Percentiles rank a stretch among this genome's conserved stretches.
phyloP scores from a whole-genome alignment of 495 filamentous ascomycete genomes.

The Beverwykella pulmonaria region DNA sequence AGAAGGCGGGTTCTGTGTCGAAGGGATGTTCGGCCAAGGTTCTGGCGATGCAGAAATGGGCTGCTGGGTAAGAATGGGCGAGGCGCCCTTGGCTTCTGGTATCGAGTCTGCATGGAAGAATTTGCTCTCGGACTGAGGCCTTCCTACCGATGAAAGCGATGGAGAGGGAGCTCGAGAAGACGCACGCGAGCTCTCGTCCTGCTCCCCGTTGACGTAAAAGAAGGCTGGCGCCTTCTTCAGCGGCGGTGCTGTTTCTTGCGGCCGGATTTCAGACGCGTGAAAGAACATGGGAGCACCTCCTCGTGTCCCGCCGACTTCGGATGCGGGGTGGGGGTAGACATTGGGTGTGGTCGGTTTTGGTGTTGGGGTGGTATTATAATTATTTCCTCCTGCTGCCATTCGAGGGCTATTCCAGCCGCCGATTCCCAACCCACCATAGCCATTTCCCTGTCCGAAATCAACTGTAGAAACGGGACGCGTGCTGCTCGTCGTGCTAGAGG shows the following conservation, averaged over 20 bases:
- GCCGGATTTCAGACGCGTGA: conserved; percentile 43
- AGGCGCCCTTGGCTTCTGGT: conserved; percentile 44
- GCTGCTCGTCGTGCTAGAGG: conserved; percentile 31
- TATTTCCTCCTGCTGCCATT: conserved; percentile 34
- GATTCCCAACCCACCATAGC: conserved; percentile 25
- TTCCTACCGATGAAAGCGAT: conserved; percentile 32
- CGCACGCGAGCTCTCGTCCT: conserved; percentile 25
- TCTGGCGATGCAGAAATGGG: conserved; percentile 36
- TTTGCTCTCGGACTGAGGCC: conserved; percentile 33
- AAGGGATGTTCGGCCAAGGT: conserved; percentile 27
- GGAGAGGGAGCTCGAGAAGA: conserved; percentile 33
- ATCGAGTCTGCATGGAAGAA: conserved; percentile 58
- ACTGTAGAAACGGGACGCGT: conserved; percentile 23
- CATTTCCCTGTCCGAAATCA: conserved; percentile 19
- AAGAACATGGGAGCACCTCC: conserved; percentile 43
- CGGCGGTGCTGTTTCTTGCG: conserved; percentile 32
- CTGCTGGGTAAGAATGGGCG: conserved; percentile 38
- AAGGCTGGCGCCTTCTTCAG: conserved; percentile 43
- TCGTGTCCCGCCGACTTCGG: conserved; percentile 2
- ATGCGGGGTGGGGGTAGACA: conserved; percentile 6
- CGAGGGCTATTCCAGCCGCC: conserved; percentile 22
- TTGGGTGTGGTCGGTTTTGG: conserved; percentile 23
- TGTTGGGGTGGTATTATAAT: conserved; percentile 21
- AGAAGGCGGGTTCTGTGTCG: conserved; percentile 15
- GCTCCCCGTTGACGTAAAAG: conserved; percentile 47